Evolutionary conservation across 2,329 filamentous ascomycete species (phyloP), one percentile per base, ranked within the genome.

Genomic region (Raffaelea albimanens): DNA sequence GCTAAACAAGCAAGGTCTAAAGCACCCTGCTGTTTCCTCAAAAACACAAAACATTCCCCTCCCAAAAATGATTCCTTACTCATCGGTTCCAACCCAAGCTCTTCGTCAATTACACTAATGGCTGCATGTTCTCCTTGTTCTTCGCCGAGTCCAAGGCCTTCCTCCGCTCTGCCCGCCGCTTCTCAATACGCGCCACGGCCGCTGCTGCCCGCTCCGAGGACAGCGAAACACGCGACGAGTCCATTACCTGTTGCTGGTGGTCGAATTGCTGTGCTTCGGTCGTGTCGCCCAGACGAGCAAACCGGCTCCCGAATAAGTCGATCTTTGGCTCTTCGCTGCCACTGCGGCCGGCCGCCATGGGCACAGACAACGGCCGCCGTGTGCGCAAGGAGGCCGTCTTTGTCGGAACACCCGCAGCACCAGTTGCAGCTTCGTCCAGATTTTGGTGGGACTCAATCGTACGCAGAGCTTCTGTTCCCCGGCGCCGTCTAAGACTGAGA

Each of bases 41-140:
- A 29, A 29, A 29, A 29, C 7, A 13, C 13, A n/a, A n/a, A 29
- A 7, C 25, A 29, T 7, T 29, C 25, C 7, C 25, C 25, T 13
- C 25, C 25, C 7, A 7, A 29, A 29, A 13, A 7, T 13, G 25
- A 7, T 13, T 7, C 25, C 25, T 29, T 13, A 13, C 25, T 29
- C 7, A 29, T n/a, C n/a, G n/a, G n/a, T n/a, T n/a, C n/a, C n/a
- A n/a, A n/a, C n/a, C 25, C 13, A 29, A 29, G 25, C 25, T 29
- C 13, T 29, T 13, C n/a, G n/a, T n/a, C 25, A 29, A 29, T 29
- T 13, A 29, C 13, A 29, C 13, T 29, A 48, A 44, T 33, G 53
- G 55, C 43, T 81, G 62, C 51, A 74, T 52, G 56, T 79, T 78
- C 63, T 78, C 76, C 65, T 78, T 76, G 52, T 72, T 68, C 29